Base-by-base conservation (phyloP, 2,329 filamentous ascomycete genomes). In the Colletotrichum tanaceti region DNA sequence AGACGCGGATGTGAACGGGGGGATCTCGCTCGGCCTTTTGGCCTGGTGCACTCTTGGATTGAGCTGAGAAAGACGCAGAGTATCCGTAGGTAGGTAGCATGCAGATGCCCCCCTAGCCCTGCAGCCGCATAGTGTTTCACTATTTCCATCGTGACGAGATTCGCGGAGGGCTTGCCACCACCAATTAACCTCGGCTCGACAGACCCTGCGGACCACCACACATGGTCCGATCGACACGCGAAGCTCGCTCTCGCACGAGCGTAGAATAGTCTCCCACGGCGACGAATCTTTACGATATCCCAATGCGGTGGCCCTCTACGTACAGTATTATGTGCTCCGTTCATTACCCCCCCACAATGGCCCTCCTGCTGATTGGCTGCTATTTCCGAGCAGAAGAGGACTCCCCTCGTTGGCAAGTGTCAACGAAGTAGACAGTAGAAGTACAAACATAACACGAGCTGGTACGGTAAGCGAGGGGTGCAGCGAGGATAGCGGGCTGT, bases 1-100 rank as follows among this genome's bases (percentile, higher is more conserved):
- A 55, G 41, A 39, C 14, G 61, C 54, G 65, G 65, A 54, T 59
- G 61, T 43, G n/a, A 50, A 44, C 28, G 22, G 61, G 49, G 38
- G n/a, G n/a, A n/a, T 16, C 52, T 24, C 44, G 39, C 52, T 24
- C 44, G 39, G 46, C 18, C 28, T n/a, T 46, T 47, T 44, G 49
- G 18, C 49, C 14, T 24, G 54, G 41, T 24, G 22, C n/a, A 13
- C 28, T 24, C 24, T 22, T 43, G 38, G 38, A 20, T 16, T 43
- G 24, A 57, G 41, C 41, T 65, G 39, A 50, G 24, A n/a, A 20
- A 39, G 58, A 39, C 47, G 41, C 44, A n/a, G 59, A 58, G n/a
- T n/a, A n/a, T n/a, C n/a, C n/a, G 52, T 50, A 66, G 49, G 41
- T 61, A 50, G n/a, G 50, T 39, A 63, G 35, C 39, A 53, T 55